These are phyloP conservation scores for Penicillium nucicola DNA, from an alignment of 495 filamentous ascomycete species.

Conservation along the genomic window DNA sequence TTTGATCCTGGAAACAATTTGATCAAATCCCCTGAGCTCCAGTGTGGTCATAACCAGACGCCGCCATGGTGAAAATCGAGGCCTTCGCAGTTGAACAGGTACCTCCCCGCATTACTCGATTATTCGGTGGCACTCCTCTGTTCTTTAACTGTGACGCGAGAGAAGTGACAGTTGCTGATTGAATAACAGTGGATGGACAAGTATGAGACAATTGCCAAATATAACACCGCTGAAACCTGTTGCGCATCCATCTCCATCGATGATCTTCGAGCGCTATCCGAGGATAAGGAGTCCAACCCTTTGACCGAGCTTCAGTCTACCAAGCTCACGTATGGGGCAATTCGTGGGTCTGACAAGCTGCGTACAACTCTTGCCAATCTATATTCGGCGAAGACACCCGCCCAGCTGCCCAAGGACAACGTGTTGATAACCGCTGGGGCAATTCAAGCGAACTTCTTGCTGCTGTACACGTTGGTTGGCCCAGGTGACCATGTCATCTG, in stretches of 20 bases:
- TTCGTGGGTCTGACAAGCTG: conserved; percentile 64
- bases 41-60: too few species aligned
- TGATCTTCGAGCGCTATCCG: conserved; percentile 59
- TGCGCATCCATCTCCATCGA: conserved; percentile 75
- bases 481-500: conserved; percentile 88
- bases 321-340: conserved; percentile 67
- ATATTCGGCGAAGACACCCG: conserved; percentile 55
- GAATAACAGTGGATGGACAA: conserved; percentile 80
- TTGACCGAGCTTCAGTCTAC: conserved; percentile 37
- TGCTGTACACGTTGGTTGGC: conserved; percentile 70
- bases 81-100: conserved; percentile 78
- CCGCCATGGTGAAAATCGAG: conserved; percentile 63
- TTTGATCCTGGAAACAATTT: too few species aligned
- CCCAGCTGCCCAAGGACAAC: conserved; percentile 57
- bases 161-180: conserved; percentile 1
- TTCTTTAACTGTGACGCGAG: neutral
- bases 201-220: conserved; percentile 68
- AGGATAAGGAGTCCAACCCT: conserved; percentile 45
- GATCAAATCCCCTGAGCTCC: too few species aligned
- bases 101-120: conserved; percentile 24
- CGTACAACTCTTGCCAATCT: conserved; percentile 61
- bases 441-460: conserved; percentile 78
- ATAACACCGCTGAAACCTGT: conserved; percentile 89
- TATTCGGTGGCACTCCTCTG: neutral
- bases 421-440: conserved; percentile 78